Percentiles rank a stretch among this genome's conserved stretches.
phyloP scores from a whole-genome alignment of 805 yeast genomes.

The Pichia gijzeniarum region DNA sequence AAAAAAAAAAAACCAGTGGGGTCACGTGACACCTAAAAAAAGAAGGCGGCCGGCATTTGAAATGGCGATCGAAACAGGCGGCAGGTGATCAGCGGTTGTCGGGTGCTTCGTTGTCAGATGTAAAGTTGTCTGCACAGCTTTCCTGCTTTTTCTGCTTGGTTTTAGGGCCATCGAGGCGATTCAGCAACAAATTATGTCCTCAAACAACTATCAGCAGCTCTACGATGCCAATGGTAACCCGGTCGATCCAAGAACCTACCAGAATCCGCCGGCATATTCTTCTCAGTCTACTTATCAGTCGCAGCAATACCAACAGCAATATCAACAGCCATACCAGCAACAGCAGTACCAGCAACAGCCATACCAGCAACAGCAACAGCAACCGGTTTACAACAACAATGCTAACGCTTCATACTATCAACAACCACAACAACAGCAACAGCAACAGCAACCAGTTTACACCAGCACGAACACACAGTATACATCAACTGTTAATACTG shows the following conservation, averaged over 20 bases:
- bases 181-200: not conserved
- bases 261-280: not conserved
- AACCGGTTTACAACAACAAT: not conserved
- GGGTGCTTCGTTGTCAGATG: too few species aligned
- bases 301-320: not conserved
- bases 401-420: not conserved
- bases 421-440: not conserved
- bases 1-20: too few species aligned
- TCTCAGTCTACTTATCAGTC: not conserved
- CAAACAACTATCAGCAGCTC: not conserved
- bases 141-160: too few species aligned
- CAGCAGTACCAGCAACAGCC: slow-evolving; percentile 1
- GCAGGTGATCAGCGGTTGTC: too few species aligned
- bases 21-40: too few species aligned
- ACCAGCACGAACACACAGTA: not conserved
- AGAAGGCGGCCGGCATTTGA: too few species aligned
- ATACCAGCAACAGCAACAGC: slow-evolving; percentile 2
- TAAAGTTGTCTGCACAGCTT: too few species aligned
- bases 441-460: not conserved
- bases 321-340: not conserved
- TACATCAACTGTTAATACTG: not conserved
- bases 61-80: too few species aligned
- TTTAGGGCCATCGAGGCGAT: too few species aligned
- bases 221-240: slow-evolving; percentile 5
- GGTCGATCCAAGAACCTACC: not conserved